Conservation (phyloP, 2,329 filamentous ascomycete species). For the Aurifilum marmelostoma region DNA sequence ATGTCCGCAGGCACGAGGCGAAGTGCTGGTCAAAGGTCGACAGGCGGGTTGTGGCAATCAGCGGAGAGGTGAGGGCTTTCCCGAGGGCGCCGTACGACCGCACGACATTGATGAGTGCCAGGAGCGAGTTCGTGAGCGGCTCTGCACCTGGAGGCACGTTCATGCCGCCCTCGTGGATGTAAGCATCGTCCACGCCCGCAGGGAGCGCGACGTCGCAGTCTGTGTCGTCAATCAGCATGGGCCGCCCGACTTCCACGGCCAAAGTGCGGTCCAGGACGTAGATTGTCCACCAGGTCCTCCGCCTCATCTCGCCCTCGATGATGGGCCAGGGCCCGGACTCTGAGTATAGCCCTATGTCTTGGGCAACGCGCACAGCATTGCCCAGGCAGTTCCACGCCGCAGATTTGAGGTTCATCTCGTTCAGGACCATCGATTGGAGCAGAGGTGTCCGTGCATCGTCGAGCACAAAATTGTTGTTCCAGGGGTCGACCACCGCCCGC, state of each 20-base stretch:
- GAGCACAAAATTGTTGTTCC: conserved; percentile 76
- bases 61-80: conserved; percentile 68
- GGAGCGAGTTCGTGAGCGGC: conserved; percentile 69
- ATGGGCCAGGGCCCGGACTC: conserved; percentile 74
- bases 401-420: conserved; percentile 84
- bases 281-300: conserved; percentile 90
- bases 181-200: conserved; percentile 78
- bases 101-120: conserved; percentile 80
- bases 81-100: conserved; percentile 75
- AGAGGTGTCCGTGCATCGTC: conserved; percentile 75
- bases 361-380: conserved; percentile 75
- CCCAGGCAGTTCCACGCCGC: conserved; percentile 87
- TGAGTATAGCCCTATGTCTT: conserved; percentile 80
- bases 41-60: conserved; percentile 68
- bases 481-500: conserved; percentile 73
- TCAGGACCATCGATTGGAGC: conserved; percentile 76
- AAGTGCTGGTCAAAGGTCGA: conserved; percentile 84
- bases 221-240: conserved; percentile 80
- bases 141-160: conserved; percentile 54
- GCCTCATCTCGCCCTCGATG: conserved; percentile 82
- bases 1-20: conserved; percentile 70
- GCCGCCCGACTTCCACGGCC: conserved; percentile 78
- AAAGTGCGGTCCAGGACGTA: conserved; percentile 86
- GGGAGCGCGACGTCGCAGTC: conserved; percentile 87
- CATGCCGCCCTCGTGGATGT: conserved; percentile 64